These are phyloP conservation scores for Chalciporus chontae DNA, from an alignment of 768 basidiomycete species.

Conservation along the genomic window DNA sequence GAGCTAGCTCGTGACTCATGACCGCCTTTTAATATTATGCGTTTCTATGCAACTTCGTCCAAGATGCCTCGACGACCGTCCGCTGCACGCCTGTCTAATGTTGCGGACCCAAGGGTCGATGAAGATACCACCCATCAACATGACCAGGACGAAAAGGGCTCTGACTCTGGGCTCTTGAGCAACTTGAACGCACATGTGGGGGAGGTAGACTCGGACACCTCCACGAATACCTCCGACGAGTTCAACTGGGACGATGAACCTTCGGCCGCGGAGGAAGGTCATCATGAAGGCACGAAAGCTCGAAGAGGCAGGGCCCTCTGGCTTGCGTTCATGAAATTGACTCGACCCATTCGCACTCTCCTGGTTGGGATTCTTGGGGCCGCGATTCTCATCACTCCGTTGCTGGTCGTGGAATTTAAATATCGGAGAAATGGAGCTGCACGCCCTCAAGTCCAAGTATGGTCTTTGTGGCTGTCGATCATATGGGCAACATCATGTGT, in stretches of 20 bases:
- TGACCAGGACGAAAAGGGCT: slow-evolving; percentile 8
- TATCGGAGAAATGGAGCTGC: slow-evolving; percentile 45
- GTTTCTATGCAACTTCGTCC: slow-evolving; percentile 9
- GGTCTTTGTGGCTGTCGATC: slow-evolving; percentile 68
- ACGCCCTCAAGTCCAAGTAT: slow-evolving; percentile 54
- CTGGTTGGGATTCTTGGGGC: slow-evolving; percentile 57
- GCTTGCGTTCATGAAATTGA: slow-evolving; percentile 63
- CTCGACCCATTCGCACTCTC: slow-evolving; percentile 54
- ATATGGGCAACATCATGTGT: slow-evolving; percentile 59
- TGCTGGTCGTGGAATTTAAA: slow-evolving; percentile 62
- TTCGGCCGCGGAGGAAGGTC: slow-evolving; percentile 28
- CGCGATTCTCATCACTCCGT: slow-evolving; percentile 64
- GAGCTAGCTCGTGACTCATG: not conserved
- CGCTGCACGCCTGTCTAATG: not conserved
- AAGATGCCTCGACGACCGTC: slow-evolving; percentile 16
- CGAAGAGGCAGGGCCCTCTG: slow-evolving; percentile 62
- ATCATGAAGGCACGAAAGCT: slow-evolving; percentile 39
- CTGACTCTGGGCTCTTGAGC: slow-evolving; percentile 1
- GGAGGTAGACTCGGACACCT: slow-evolving; percentile 33
- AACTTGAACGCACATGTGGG: slow-evolving; percentile 8
- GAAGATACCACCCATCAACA: not conserved
- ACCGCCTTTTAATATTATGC: not conserved
- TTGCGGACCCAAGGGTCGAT: slow-evolving; percentile 9
- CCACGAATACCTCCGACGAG: slow-evolving; percentile 62
- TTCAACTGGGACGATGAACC: slow-evolving; percentile 71